Base-by-base conservation (phyloP, 2,329 filamentous ascomycete species). In the Tolypocladium pustulatum region DNA sequence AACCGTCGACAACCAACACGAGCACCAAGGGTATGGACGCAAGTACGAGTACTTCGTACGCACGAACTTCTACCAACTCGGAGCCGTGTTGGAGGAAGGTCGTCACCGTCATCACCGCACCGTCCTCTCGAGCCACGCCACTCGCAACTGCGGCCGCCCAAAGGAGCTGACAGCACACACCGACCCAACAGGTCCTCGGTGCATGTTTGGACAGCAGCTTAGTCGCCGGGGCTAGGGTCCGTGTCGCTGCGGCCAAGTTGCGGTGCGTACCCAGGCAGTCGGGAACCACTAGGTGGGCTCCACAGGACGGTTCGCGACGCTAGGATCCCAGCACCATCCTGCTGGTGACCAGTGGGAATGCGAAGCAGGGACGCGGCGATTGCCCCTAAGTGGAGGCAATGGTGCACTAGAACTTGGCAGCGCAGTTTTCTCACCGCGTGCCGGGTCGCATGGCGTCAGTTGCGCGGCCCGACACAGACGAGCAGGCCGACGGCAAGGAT, bases 181-280 rank as follows among this genome's bases (percentile, higher is more conserved):
- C 53, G 20, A 52, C 51, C 13, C 38, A 20, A 3, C 49, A n/a
- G 8, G 4, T 6, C 49, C 49, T 52, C 17, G 49, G 27, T 12
- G 17, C 9, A 25, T 55, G 57, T 49, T 58, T 55, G 57, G 46
- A 41, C 12, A 38, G 25, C 25, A n/a, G 54, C 59, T 59, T 10
- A 58, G 61, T 62, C 49, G 58, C 62, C 63, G 58, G 61, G 63
- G 54, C 58, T 57, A 64, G 60, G 60, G 61, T 62, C 63, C 59
- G 61, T 59, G 58, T 64, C 57, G 61, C 62, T 65, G 64, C 60
- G 63, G 60, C 62, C 63, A 67, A 61, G 60, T 60, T 63, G 66
- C 57, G 63, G 66, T 65, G 61, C 62, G 61, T 66, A 70, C 64
- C 69, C 69, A 71, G 68, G 69, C 62, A 67, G 64, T 66, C 69